These are phyloP conservation scores for Pulveroboletus sp. DNA, from an alignment of 768 basidiomycete species.

Conservation along the genomic window DNA sequence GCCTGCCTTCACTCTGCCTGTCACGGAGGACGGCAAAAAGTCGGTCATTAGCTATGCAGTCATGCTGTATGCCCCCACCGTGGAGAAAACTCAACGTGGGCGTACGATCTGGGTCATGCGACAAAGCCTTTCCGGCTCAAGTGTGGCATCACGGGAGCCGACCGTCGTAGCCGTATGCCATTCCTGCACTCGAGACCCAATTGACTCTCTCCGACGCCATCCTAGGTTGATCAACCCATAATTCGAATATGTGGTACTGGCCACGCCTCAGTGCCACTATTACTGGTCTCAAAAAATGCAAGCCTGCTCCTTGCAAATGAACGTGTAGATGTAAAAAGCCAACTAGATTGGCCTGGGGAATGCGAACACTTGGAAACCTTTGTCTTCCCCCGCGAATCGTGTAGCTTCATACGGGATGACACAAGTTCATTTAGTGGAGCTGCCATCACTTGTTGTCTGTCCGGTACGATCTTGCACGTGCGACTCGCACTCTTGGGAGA, in stretches of 20 bases:
- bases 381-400: conserved; percentile 27
- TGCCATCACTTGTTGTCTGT: conserved; percentile 24
- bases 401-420: conserved; percentile 26
- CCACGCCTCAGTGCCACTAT: conserved; percentile 21
- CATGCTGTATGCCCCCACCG: conserved; percentile 46
- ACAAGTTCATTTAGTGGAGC: conserved; percentile 1
- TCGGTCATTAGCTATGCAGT: conserved; percentile 55
- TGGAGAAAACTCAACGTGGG: conserved; percentile 37
- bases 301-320: conserved; percentile 31
- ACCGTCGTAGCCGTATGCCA: conserved; percentile 43
- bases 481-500: conserved; percentile 20
- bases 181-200: conserved; percentile 1
- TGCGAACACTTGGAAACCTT: conserved; percentile 28
- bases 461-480: conserved; percentile 18
- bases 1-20: conserved; percentile 48
- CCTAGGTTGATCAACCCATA: conserved; percentile 44
- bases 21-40: conserved; percentile 30
- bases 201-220: conserved; percentile 8
- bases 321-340: conserved; percentile 26
- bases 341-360: conserved; percentile 26
- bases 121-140: conserved; percentile 44
- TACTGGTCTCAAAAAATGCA: conserved; percentile 35
- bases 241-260: conserved; percentile 36
- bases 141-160: conserved; percentile 35
- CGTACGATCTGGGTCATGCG: conserved; percentile 63